Evolutionary conservation across 2,329 filamentous ascomycete genomes (phyloP), one percentile per base, ranked within the genome.

Genomic region (Fonsecaea nubica): DNA sequence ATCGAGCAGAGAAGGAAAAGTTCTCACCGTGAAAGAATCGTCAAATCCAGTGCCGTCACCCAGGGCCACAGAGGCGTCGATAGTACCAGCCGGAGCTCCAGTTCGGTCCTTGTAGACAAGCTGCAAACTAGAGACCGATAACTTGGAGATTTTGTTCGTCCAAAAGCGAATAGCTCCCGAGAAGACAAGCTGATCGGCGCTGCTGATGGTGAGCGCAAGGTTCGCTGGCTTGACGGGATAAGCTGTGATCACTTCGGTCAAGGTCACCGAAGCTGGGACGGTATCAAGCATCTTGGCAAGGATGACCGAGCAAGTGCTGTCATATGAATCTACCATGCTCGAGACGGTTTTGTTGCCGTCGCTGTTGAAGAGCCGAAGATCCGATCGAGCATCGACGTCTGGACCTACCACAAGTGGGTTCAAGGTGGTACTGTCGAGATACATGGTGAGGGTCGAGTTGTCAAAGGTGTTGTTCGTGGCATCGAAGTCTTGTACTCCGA

Each of bases 1-100:
- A 48, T n/a, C 25, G 10, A 13, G 15, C 59, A 56, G 33, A 15
- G 15, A 18, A 33, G 33, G 21, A 12, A 25, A 12, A 40, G 33
- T 15, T 30, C 77, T 73, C 74, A 86, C 86, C 61, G 80, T 79
- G 73, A 89, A 89, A 10, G 77, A 84, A 66, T 89, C 86, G 72
- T 89, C 87, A 62, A 89, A 86, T 1, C 87, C 87, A 52, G 78
- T 77, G 4, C 82, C 81, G 21, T 81, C 78, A 2, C 85, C 86
- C 52, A 80, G 80, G 15, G 80, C 68, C 25, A 76, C 77, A 3
- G 76, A 79, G 21, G 83, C 78, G 1, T 77, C 79, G 58, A 84
- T 82, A 75, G 35, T 82, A 80, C 35, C 42, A 35, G 52, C 38
- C 38, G 42, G 18, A 36, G 58, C 80, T 5, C 86, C 86, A 4